Evolutionary conservation across 1,284 basidiomycete species (phyloP).

Genomic region (Clitocybe nebularis): DNA sequence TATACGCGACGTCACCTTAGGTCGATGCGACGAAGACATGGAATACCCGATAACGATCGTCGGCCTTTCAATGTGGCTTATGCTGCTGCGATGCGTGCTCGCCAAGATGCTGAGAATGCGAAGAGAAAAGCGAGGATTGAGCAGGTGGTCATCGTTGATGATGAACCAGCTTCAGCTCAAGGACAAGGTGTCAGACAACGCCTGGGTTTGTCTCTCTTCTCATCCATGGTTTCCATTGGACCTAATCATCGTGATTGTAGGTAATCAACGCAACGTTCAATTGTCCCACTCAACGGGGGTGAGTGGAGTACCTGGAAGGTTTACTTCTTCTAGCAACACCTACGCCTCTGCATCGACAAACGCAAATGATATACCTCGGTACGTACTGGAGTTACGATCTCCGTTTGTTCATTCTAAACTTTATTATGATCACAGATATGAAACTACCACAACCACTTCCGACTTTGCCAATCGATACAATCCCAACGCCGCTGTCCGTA

Average conservation of each 20-base stretch:
- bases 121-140: constrained; percentile 29
- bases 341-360: constrained; percentile 7
- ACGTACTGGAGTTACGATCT: neutral
- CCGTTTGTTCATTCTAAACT: neutral
- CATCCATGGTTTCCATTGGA: constrained; percentile 5
- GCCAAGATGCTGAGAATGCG: constrained; percentile 41
- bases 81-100: constrained; percentile 55
- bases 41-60: constrained; percentile 76
- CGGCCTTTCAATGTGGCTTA: constrained; percentile 83
- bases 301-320: constrained; percentile 18
- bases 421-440: neutral
- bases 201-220: constrained; percentile 28
- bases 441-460: neutral
- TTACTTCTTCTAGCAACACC: constrained; percentile 16
- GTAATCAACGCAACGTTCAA: constrained; percentile 9
- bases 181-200: constrained; percentile 36
- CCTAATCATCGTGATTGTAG: constrained; percentile 9
- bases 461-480: constrained; percentile 31
- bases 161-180: constrained; percentile 27
- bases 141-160: constrained; percentile 20
- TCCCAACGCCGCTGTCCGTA: constrained; percentile 24
- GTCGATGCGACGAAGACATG: constrained; percentile 63
- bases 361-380: constrained; percentile 9
- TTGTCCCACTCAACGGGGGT: constrained; percentile 11
- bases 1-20: constrained; percentile 19